Conservation (phyloP, 257 asterid genomes). For the Gentiana dahurica region DNA sequence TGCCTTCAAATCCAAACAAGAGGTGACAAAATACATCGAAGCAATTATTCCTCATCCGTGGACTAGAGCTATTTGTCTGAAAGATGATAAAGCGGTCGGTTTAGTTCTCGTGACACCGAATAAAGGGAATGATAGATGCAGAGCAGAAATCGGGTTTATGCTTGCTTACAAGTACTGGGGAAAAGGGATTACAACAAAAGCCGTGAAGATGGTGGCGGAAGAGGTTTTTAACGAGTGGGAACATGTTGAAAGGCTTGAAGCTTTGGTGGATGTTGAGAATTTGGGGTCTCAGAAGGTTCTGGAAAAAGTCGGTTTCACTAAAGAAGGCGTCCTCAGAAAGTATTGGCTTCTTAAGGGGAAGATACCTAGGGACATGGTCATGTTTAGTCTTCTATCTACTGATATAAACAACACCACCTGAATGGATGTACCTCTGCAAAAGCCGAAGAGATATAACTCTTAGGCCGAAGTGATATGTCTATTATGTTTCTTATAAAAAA, state of each 20-base stretch:
- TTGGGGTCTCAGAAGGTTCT: slow-evolving; percentile 62
- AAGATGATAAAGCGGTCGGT: slow-evolving; percentile 43
- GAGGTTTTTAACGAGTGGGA: slow-evolving; percentile 53
- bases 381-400: slow-evolving; percentile 11
- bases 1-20: slow-evolving; percentile 38
- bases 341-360: slow-evolving; percentile 50
- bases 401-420: no score
- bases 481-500: not conserved
- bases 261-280: slow-evolving; percentile 14
- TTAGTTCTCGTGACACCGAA: slow-evolving; percentile 37
- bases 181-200: slow-evolving; percentile 56
- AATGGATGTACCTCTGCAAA: no score
- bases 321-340: slow-evolving; percentile 67
- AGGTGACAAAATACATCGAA: slow-evolving; percentile 26
- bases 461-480: no score
- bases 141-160: slow-evolving; percentile 68
- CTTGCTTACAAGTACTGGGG: slow-evolving; percentile 72
- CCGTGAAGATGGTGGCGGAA: slow-evolving; percentile 56
- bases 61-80: slow-evolving; percentile 47
- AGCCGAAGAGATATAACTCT: no score
- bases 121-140: slow-evolving; percentile 26
- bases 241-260: slow-evolving; percentile 61
- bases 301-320: slow-evolving; percentile 64
- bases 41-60: slow-evolving; percentile 39
- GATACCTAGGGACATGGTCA: slow-evolving; percentile 32